phyloP scores from a whole-genome alignment of 2,329 filamentous ascomycete species.

The Xylariomycetidae sp. region DNA sequence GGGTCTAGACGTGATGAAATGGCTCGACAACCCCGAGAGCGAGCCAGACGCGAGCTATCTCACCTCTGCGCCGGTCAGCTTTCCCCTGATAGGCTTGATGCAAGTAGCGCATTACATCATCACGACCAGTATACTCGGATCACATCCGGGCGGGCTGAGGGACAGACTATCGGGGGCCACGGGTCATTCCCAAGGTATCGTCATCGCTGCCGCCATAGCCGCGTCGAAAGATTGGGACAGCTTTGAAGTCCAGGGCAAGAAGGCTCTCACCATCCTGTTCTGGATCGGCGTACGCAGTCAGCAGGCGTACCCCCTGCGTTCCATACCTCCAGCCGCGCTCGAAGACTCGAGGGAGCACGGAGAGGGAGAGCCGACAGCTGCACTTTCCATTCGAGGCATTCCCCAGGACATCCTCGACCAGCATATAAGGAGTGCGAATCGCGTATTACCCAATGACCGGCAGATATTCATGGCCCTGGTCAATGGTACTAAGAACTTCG shows the following conservation, averaged over 20 bases:
- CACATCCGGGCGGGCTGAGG: slow-evolving; percentile 26
- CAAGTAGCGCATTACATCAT: slow-evolving; percentile 27
- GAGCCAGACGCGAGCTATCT: slow-evolving; percentile 28
- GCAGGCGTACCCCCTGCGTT: slow-evolving; percentile 14
- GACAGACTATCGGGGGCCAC: slow-evolving; percentile 19
- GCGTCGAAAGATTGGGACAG: slow-evolving; percentile 27
- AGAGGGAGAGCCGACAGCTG: slow-evolving; percentile 23
- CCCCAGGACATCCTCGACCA: too few relatives aligned
- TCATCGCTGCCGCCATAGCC: slow-evolving; percentile 30
- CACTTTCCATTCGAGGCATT: slow-evolving; percentile 25
- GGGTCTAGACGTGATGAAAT: slow-evolving; percentile 25
- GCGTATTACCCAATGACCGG: slow-evolving; percentile 15
- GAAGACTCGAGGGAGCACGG: slow-evolving; percentile 14
- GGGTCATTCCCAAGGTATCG: slow-evolving; percentile 34
- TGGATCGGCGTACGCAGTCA: slow-evolving; percentile 29
- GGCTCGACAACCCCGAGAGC: slow-evolving; percentile 20
- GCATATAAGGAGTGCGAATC: too few relatives aligned
- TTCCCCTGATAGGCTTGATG: slow-evolving; percentile 32
- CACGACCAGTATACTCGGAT: slow-evolving; percentile 22
- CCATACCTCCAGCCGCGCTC: slow-evolving; percentile 11
- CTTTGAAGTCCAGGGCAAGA: slow-evolving; percentile 22
- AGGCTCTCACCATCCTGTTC: slow-evolving; percentile 29
- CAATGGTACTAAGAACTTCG: slow-evolving; percentile 25
- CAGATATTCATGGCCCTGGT: slow-evolving; percentile 20
- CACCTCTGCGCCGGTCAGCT: slow-evolving; percentile 31